phyloP scores from a whole-genome alignment of 306 rosid genomes.

The Dalbergia cultrata region DNA sequence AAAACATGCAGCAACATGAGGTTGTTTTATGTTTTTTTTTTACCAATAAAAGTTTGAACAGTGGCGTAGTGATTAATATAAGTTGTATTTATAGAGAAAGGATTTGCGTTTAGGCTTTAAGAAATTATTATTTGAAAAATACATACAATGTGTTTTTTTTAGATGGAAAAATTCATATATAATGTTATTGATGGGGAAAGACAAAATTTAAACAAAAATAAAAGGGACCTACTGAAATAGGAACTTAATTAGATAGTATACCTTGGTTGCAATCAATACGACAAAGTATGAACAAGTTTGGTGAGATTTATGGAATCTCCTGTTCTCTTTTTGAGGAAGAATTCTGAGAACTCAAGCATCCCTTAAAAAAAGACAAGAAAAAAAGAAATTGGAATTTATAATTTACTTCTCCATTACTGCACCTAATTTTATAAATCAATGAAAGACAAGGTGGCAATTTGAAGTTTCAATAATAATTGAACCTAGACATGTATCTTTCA shows the following conservation, averaged over 20 bases:
- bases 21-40: background rate
- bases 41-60: background rate
- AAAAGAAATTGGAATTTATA: background rate
- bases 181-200: background rate
- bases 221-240: slow-evolving; percentile 29
- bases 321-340: background rate
- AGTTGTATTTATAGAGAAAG: background rate
- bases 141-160: too few species aligned
- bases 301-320: background rate
- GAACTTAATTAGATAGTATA: too few species aligned
- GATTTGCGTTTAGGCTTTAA: too few species aligned
- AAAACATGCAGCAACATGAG: background rate
- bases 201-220: background rate
- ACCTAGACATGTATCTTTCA: background rate
- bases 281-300: slow-evolving; percentile 9
- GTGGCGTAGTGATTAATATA: background rate
- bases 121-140: too few species aligned
- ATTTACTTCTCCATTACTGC: background rate
- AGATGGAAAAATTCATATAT: background rate
- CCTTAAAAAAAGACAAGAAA: too few species aligned
- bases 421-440: background rate
- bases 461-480: background rate
- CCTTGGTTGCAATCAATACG: background rate
- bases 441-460: slow-evolving; percentile 18
- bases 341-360: background rate